Evolutionary conservation across 2,329 filamentous ascomycete species (phyloP), one percentile per base, ranked within the genome.

Genomic region (Lasiodiplodia sp.): DNA sequence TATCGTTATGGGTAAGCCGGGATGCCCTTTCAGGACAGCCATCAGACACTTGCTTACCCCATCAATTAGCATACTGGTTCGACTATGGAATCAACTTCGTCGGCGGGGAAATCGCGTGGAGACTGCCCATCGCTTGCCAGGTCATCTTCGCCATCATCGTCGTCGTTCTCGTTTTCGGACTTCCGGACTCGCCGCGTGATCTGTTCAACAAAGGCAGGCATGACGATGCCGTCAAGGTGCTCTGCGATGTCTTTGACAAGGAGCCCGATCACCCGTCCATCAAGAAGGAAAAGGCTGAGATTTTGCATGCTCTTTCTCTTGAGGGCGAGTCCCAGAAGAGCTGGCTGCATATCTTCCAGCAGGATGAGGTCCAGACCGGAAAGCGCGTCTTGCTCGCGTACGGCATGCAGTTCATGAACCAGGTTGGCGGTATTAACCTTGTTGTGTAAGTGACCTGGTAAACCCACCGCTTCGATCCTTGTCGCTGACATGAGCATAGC

Each of bases 351-450:
- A 63, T 68, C 11, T 68, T 68, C 34, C 31, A 76, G 77, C 31
- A 77, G 79, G 70, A 75, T 73, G 64, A 80, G 4, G 82, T 89
- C 71, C 58, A 63, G 40, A 63, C 58, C 66, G 88, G 88, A 71
- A 88, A 87, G 79, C 88, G 88, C 56, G 87, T 90, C 81, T 69
- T 89, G 49, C 82, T 90, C 8, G 88, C 87, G 14, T 82, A 85
- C 2, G 84, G 83, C 23, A 84, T 83, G 11, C 88, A 90, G 75
- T 81, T 90, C 62, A 87, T 90, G 83, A 88, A 90, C 75, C 88
- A 90, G 70, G 79, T 89, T 6, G 84, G 86, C 34, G 67, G 60
- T 31, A 66, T 66, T 12, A 76, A 77, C 66, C 75, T 77, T 58
- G 70, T 75, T 23, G 76, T 78, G 75, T 77, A 74, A 58, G 65